Conservation (phyloP, 495 filamentous ascomycete genomes). For the Penicillium verhagenii region DNA sequence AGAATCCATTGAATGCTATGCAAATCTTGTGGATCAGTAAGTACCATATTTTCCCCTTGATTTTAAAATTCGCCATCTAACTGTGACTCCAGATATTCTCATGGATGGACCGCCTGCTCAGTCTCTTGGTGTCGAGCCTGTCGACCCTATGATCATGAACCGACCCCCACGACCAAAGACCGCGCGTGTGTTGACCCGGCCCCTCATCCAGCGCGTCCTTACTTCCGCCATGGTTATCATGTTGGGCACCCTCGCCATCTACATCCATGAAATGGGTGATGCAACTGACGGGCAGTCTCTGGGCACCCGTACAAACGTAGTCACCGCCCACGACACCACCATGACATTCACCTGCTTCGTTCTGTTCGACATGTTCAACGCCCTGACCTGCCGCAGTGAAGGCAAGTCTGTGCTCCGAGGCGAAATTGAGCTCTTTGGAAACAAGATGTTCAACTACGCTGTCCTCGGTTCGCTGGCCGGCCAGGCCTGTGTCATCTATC, state of each 20-base stretch:
- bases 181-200: slow-evolving; percentile 81
- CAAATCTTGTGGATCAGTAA: slow-evolving; percentile 99
- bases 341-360: slow-evolving; percentile 99
- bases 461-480: slow-evolving; percentile 80
- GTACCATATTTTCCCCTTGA: slow-evolving; percentile 31
- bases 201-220: slow-evolving; percentile 77
- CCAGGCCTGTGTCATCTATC: slow-evolving; percentile 87
- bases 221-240: slow-evolving; percentile 90
- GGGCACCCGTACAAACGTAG: slow-evolving; percentile 52
- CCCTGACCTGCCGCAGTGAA: slow-evolving; percentile 88
- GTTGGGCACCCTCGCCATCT: slow-evolving; percentile 85
- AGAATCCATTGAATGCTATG: slow-evolving; percentile 96
- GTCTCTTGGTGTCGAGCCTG: slow-evolving; percentile 92
- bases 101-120: slow-evolving; percentile 99
- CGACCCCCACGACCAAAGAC: slow-evolving; percentile 80
- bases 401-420: slow-evolving; percentile 82
- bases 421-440: slow-evolving; percentile 77
- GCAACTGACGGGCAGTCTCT: slow-evolving; percentile 31
- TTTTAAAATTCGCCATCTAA: slow-evolving; percentile 3
- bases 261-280: slow-evolving; percentile 86
- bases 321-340: slow-evolving; percentile 92
- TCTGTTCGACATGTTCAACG: slow-evolving; percentile 98
- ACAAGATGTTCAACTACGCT: slow-evolving; percentile 94
- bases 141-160: slow-evolving; percentile 92
- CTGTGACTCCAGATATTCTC: slow-evolving; percentile 76